Evolutionary conservation across 225 moss, liverwort and hornwort genomes (phyloP).

Genomic region (Climacium dendroides): DNA sequence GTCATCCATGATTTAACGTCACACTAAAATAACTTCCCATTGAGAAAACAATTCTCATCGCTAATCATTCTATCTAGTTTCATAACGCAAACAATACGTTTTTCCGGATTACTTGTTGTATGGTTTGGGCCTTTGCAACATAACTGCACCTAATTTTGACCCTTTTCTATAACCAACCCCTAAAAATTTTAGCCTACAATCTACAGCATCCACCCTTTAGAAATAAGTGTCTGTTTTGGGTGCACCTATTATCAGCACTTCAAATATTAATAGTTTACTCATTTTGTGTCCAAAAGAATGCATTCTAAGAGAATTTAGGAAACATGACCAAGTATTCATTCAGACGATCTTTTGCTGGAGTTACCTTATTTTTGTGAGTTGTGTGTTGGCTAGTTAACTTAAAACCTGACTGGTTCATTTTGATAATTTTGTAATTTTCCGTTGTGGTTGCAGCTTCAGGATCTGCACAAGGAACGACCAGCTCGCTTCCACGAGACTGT

Average conservation of each 20-base stretch:
- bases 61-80: too few species aligned
- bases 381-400: not conserved
- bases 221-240: not conserved
- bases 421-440: not conserved
- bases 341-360: too few species aligned
- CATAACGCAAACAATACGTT: not conserved
- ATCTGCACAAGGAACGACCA: conserved; percentile 32
- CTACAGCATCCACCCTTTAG: not conserved
- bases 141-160: not conserved
- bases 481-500: conserved; percentile 33
- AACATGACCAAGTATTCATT: not conserved
- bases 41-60: not conserved
- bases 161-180: not conserved
- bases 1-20: not conserved
- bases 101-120: not conserved
- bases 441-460: conserved; percentile 35
- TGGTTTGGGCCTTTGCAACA: not conserved
- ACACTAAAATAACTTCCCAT: not conserved
- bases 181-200: not conserved
- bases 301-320: not conserved
- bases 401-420: too few species aligned
- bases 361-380: not conserved
- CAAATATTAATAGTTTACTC: not conserved
- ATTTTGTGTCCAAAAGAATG: not conserved
- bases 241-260: not conserved